A percentile compares a stretch with the other conserved stretches of the same genome.
Conservation (phyloP, 2,329 filamentous ascomycete genomes). For the Penicillium capsulatum region DNA sequence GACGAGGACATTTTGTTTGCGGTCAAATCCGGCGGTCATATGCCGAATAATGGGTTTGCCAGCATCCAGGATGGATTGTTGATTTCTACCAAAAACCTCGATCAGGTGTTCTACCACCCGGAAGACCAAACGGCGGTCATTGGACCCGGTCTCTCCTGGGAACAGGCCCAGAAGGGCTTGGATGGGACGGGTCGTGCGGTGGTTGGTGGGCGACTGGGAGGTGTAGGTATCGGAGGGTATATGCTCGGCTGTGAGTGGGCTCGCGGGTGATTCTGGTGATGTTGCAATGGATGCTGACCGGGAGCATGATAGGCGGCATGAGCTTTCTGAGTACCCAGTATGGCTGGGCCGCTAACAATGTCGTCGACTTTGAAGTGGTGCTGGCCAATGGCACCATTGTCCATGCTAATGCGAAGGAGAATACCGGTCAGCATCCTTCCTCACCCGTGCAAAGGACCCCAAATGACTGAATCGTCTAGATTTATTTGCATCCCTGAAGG, state of each 20-base stretch:
- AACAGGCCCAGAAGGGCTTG: slow-evolving; percentile 31
- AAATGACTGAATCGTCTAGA: slow-evolving; percentile 22
- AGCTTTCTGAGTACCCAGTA: slow-evolving; percentile 52
- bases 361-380: slow-evolving; percentile 47
- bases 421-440: slow-evolving; percentile 22
- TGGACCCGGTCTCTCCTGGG: slow-evolving; percentile 37
- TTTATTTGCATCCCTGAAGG: slow-evolving; percentile 42
- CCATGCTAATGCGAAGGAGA: slow-evolving; percentile 37
- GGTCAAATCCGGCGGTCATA: slow-evolving; percentile 51
- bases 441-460: neutral
- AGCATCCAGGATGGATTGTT: slow-evolving; percentile 45
- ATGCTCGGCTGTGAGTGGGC: slow-evolving; percentile 41
- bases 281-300: neutral
- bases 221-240: slow-evolving; percentile 48
- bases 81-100: slow-evolving; percentile 45
- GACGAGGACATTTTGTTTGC: slow-evolving; percentile 51
- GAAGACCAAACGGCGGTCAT: slow-evolving; percentile 39
- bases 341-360: slow-evolving; percentile 48
- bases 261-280: neutral
- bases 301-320: slow-evolving; percentile 25
- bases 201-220: slow-evolving; percentile 47
- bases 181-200: slow-evolving; percentile 31
- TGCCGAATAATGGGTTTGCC: slow-evolving; percentile 46
- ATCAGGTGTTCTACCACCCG: slow-evolving; percentile 34
- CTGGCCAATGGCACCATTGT: slow-evolving; percentile 47